Conservation (phyloP, 2,329 filamentous ascomycete genomes). For the Talaromyces sp. region DNA sequence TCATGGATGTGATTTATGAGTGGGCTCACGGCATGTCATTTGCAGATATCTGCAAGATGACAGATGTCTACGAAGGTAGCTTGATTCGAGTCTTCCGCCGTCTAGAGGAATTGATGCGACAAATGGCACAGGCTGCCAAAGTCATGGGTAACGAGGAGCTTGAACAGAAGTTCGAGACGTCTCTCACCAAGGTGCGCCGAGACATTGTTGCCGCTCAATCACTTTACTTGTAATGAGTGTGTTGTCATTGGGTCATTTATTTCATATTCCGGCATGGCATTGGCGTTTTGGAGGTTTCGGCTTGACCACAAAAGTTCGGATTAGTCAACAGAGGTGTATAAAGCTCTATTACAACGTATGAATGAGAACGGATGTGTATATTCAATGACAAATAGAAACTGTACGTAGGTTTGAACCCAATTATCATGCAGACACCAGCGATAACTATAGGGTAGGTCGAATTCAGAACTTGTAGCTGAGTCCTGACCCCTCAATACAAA, state of each 20-base stretch:
- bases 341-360: background rate
- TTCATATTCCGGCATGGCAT: conserved; percentile 14
- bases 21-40: conserved; percentile 92
- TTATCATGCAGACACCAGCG: background rate
- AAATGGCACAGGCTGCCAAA: conserved; percentile 93
- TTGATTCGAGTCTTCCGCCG: conserved; percentile 94
- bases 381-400: background rate
- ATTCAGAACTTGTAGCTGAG: background rate
- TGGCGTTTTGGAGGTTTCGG: conserved; percentile 5
- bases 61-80: conserved; percentile 94
- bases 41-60: conserved; percentile 98
- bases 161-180: conserved; percentile 85
- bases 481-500: conserved; percentile 6
- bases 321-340: conserved; percentile 1
- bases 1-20: conserved; percentile 93
- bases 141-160: conserved; percentile 98
- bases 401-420: background rate
- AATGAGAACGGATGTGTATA: conserved; percentile 1
- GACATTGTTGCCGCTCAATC: conserved; percentile 96
- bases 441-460: background rate
- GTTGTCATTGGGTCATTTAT: conserved; percentile 20
- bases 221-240: conserved; percentile 70
- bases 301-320: conserved; percentile 6
- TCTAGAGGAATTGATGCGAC: conserved; percentile 86
- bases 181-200: conserved; percentile 79